Evolutionary conservation across 139 green algal genomes (phyloP).

Genomic region (Chloropicon primus): DNA sequence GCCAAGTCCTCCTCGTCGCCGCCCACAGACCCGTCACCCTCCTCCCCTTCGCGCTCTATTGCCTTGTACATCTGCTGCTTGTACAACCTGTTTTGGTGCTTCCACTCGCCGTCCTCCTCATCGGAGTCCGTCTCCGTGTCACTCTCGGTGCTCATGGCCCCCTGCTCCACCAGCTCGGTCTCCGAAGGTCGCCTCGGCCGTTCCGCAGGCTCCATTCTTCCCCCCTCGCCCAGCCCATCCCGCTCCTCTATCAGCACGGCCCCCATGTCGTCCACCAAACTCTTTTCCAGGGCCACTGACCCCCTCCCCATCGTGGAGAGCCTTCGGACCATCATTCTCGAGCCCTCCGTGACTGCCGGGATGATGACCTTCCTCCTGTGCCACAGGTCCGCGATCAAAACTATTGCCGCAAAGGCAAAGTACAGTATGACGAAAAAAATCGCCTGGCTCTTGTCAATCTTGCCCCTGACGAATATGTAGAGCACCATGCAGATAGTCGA

Average conservation of each 20-base stretch:
- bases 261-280: neutral
- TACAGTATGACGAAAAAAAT: slow-evolving; percentile 37
- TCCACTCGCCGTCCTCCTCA: neutral
- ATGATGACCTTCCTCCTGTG: slow-evolving; percentile 6
- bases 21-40: neutral
- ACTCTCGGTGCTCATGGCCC: neutral
- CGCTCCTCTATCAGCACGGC: neutral
- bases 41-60: neutral
- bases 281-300: too few species aligned
- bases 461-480: neutral
- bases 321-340: neutral
- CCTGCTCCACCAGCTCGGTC: neutral
- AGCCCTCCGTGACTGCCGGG: slow-evolving; percentile 11
- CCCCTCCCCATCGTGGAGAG: neutral
- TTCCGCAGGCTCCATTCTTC: too few species aligned
- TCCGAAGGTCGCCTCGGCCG: neutral
- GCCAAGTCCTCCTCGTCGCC: neutral
- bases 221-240: too few species aligned
- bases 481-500: slow-evolving; percentile 21
- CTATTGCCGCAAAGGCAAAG: slow-evolving; percentile 39
- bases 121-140: neutral
- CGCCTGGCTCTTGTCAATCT: neutral
- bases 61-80: neutral
- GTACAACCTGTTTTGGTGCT: neutral
- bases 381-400: slow-evolving; percentile 58